Evolutionary conservation across 1,284 basidiomycete genomes (phyloP), one percentile per base, ranked within the genome.

Genomic region (Dichomitus squalens): DNA sequence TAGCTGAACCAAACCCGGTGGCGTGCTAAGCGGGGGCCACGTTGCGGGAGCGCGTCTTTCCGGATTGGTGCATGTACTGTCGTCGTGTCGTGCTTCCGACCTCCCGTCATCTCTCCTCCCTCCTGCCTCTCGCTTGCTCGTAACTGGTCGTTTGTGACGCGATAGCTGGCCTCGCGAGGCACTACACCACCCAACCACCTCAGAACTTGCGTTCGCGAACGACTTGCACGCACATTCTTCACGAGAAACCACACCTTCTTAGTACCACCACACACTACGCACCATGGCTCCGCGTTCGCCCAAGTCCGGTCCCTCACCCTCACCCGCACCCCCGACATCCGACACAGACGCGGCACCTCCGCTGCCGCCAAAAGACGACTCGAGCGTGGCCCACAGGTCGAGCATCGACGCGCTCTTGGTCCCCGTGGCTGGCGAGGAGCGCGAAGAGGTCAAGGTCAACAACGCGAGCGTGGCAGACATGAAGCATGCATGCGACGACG

Each of bases 401-500:
- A 53, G 58, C 36, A 48, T 59, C n/a, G 57, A 57, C 60, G 64
- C 64, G 56, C 64, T 67, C 33, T 53, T 61, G 1, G 58, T 58
- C 41, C 66, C 66, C 12, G 55, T 61, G 21, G 40, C 49, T 27
- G 54, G 38, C 18, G 59, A 55, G 36, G 79, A 82, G 41, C 79
- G 87, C 50, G 90, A 93, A 49, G 75, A 77, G 23, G 81, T 95
- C 68, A 91, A 89, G 69, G 87, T 96, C 63, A 97, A 97, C 80
- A 92, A 90, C 66, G 82, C 87, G 25, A 93, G 84, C 70, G 68
- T 85, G 49, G 82, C 82, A 20, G 95, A 96, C 69, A 84, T 97
- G 71, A 96, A 96, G 78, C 87, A 88, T 66, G 87, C 95, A 12
- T 89, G 92, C 64, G 95, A 97, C 72, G 95, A 96, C 77, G 88